Evolutionary conservation across 257 asterid genomes (phyloP).

Genomic region (Penstemon eatonii): DNA sequence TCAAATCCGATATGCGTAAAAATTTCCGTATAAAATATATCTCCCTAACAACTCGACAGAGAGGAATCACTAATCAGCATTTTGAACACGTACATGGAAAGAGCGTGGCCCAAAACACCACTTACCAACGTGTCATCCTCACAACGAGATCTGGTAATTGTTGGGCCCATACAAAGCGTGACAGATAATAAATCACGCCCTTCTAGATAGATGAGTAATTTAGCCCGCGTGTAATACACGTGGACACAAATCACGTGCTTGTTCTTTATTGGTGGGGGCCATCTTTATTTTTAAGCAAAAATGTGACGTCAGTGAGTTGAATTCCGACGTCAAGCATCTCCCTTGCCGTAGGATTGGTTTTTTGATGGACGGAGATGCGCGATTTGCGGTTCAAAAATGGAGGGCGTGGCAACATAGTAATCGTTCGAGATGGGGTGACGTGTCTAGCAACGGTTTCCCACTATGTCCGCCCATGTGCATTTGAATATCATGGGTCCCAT

Average conservation of each 20-base stretch:
- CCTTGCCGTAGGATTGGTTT: conserved; percentile 34
- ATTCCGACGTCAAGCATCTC: background rate
- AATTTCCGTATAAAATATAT: too few species aligned
- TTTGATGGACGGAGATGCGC: conserved; percentile 35
- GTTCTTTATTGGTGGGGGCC: conserved; percentile 18
- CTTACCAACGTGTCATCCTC: conserved; percentile 43
- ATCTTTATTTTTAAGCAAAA: background rate
- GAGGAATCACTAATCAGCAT: too few species aligned
- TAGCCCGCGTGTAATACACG: conserved; percentile 41
- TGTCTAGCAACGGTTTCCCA: conserved; percentile 32
- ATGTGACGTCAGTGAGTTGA: conserved; percentile 21
- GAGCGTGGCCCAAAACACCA: conserved; percentile 12
- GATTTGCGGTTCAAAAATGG: conserved; percentile 31
- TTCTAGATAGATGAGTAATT: conserved; percentile 35
- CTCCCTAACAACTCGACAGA: too few species aligned
- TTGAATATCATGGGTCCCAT: conserved; percentile 10
- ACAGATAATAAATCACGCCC: conserved; percentile 39
- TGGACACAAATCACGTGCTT: conserved; percentile 30
- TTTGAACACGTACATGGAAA: too few species aligned
- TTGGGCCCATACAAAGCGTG: conserved; percentile 25
- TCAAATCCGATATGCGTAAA: too few species aligned
- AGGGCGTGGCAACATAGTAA: conserved; percentile 34
- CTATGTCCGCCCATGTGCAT: conserved; percentile 17
- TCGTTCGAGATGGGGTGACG: conserved; percentile 39
- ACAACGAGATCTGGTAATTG: conserved; percentile 8